Base-by-base conservation (phyloP, 2,329 filamentous ascomycete species). In the Fusarium penzigii region DNA sequence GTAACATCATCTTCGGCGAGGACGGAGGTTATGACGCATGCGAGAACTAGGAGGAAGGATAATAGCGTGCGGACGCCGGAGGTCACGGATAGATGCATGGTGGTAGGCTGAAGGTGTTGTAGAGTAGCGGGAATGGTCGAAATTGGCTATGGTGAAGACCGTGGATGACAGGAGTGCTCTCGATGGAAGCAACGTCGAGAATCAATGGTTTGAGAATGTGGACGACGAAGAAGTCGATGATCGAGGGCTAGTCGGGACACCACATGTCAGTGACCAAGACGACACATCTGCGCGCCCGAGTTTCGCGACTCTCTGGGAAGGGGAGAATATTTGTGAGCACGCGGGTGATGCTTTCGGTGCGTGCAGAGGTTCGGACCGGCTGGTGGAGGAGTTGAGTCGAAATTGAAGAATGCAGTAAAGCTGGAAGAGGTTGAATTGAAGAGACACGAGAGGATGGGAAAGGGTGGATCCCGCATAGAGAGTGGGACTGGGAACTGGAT, bases 1-100 rank as follows among this genome's bases (percentile, higher is more conserved):
- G 65, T 66, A 49, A 68, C 64, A 38, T 66, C 61, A 45, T 70
- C 53, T 48, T 73, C 65, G 41, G 70, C 68, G 53, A 70, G 44
- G 17, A 61, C 65, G 45, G 68, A 56, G 49, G 67, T 51, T 48
- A 66, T 55, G 48, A 63, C 65, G 49, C 65, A 65, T 51, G 63
- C 69, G 36, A 69, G 36, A 16, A 51, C 48, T 40, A 61, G 34
- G 17, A 62, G 32, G 42, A 61, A 42, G 29, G 57, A 32, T 13
- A 48, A 43, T 29, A 56, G 46, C 43, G 45, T 56, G 57, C 49
- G 29, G n/a, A 34, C 20, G 45, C 48, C 44, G 39, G 49, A 44
- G 14, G 42, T 50, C 44, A 44, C 55, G 11, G 53, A 40, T 20
- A 44, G 46, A 39, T 40, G 53, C 58, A 65, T 65, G 44, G 41